Evolutionary conservation across 148 eudicot genomes (phyloP).

Genomic region (Rhododendron ferrugineum): DNA sequence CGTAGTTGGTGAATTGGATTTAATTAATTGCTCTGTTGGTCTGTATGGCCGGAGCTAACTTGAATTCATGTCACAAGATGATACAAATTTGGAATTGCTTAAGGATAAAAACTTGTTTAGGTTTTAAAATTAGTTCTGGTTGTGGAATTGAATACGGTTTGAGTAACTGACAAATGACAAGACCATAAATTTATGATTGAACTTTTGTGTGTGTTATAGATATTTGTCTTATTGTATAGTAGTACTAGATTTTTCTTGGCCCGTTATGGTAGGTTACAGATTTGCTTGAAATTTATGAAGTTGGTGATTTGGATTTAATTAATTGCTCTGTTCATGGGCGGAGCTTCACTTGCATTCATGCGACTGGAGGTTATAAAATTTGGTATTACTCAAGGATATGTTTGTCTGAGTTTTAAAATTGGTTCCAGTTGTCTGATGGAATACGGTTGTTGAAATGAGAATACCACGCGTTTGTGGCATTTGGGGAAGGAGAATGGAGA

Average conservation of each 20-base stretch:
- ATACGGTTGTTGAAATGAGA: background rate
- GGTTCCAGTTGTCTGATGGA: background rate
- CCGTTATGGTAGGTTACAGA: background rate
- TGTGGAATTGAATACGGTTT: too few relatives aligned
- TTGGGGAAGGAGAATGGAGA: background rate
- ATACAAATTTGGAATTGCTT: background rate
- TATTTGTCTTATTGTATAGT: background rate
- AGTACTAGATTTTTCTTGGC: background rate
- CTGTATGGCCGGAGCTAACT: background rate
- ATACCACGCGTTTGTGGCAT: background rate
- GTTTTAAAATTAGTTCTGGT: too few relatives aligned
- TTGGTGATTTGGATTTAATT: background rate
- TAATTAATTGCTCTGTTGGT: background rate
- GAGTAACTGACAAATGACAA: too few relatives aligned
- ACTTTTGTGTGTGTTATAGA: background rate
- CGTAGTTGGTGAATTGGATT: background rate
- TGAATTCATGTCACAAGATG: background rate
- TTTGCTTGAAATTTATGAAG: background rate
- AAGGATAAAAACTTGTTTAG: too few relatives aligned
- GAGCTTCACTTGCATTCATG: background rate
- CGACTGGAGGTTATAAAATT: background rate
- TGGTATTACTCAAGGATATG: background rate
- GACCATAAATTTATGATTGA: too few relatives aligned
- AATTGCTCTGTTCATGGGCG: background rate
- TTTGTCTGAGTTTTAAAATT: background rate